Evolutionary conservation across 768 basidiomycete genomes (phyloP).

Genomic region (Hortiboletus campestris): DNA sequence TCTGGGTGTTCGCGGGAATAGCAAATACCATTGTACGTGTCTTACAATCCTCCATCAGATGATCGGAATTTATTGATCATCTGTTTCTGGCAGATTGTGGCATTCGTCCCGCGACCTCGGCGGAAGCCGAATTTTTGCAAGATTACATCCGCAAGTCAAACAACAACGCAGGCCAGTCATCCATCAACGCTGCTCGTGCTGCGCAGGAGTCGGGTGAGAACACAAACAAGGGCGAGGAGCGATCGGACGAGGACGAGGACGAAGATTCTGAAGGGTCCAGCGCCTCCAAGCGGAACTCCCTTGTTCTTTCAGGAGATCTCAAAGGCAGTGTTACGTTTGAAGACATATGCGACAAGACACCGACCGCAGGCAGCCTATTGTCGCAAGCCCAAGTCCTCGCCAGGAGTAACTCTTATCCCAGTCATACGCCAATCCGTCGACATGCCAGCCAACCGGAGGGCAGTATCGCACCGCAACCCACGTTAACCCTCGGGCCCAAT

Average conservation of each 20-base stretch:
- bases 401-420: conserved; percentile 57
- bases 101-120: conserved; percentile 86
- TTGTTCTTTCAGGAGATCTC: conserved; percentile 59
- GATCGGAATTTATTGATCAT: conserved; percentile 33
- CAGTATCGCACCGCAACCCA: conserved; percentile 52
- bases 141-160: conserved; percentile 91
- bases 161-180: conserved; percentile 75
- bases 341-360: conserved; percentile 82
- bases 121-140: conserved; percentile 89
- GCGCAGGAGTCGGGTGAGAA: conserved; percentile 70
- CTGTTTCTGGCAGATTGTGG: conserved; percentile 67
- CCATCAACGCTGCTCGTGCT: conserved; percentile 69
- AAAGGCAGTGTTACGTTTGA: conserved; percentile 57
- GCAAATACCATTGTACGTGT: conserved; percentile 89
- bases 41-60: conserved; percentile 29
- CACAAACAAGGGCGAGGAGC: conserved; percentile 59
- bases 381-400: conserved; percentile 70
- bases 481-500: conserved; percentile 52
- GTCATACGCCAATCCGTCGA: conserved; percentile 75
- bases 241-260: conserved; percentile 83
- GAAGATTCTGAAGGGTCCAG: conserved; percentile 81
- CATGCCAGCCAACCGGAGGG: conserved; percentile 58
- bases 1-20: conserved; percentile 89
- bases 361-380: conserved; percentile 72
- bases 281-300: conserved; percentile 72